A percentile compares a stretch with the other conserved stretches of the same genome.
Conservation (phyloP, 106 monocot species). For the Allium sativum region DNA sequence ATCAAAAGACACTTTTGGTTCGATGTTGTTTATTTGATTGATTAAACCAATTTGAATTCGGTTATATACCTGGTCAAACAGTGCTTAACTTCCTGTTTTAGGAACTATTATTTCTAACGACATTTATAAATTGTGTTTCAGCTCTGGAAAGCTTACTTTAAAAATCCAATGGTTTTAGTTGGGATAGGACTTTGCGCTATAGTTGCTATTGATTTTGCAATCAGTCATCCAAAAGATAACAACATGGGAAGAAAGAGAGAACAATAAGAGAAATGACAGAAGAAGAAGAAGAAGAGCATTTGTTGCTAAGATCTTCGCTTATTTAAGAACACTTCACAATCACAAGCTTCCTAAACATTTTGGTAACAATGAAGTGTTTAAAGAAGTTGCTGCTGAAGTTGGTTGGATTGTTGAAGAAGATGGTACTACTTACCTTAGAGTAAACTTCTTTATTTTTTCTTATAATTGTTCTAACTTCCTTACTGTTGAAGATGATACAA, state of each 20-base stretch:
- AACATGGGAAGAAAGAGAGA: conserved; percentile 83
- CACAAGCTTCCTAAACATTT: conserved; percentile 68
- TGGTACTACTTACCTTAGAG: conserved; percentile 66
- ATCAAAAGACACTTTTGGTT: too few relatives aligned
- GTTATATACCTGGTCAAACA: too few relatives aligned
- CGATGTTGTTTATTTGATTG: too few relatives aligned
- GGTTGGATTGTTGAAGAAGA: conserved; percentile 69
- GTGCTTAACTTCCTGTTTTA: too few relatives aligned
- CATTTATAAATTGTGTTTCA: conserved; percentile 10
- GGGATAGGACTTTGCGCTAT: conserved; percentile 94
- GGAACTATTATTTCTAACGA: too few relatives aligned
- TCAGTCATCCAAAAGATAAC: conserved; percentile 70
- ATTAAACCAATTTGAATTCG: too few relatives aligned
- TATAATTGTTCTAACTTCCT: too few relatives aligned
- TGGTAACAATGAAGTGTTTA: conserved; percentile 79
- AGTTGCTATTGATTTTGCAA: conserved; percentile 81
- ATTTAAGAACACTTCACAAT: conserved; percentile 40
- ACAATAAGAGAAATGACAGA: conserved; percentile 71
- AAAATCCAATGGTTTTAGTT: conserved; percentile 76
- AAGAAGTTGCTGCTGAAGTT: conserved; percentile 56
- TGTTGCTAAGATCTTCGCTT: conserved; percentile 62
- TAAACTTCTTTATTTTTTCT: conserved; percentile 2
- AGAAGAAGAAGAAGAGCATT: conserved; percentile 56
- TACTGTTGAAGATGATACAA: too few relatives aligned
- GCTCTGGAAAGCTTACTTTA: conserved; percentile 78